Conservation (phyloP, 805 yeast species). For the Kodamaea jinghongensis region DNA sequence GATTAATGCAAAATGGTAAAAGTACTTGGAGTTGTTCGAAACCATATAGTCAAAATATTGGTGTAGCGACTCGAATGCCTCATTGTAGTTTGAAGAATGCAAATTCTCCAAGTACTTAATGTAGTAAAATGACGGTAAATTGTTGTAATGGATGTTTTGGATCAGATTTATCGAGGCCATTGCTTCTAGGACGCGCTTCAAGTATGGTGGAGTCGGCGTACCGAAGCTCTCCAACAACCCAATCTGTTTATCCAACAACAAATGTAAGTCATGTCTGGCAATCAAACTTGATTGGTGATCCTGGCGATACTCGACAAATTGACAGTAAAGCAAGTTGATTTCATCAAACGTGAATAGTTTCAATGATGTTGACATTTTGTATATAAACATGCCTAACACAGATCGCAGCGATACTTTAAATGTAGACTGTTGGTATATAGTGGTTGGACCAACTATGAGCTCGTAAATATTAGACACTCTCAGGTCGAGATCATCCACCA, state of each 20-base stretch:
- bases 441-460: constrained; percentile 13
- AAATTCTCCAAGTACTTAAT: constrained; percentile 60
- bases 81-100: constrained; percentile 59
- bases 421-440: constrained; percentile 6
- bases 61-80: constrained; percentile 48
- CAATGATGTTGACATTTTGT: constrained; percentile 36
- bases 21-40: constrained; percentile 57
- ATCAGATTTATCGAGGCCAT: constrained; percentile 45
- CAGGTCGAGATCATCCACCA: constrained; percentile 47
- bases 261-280: constrained; percentile 51
- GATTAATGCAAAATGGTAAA: constrained; percentile 74
- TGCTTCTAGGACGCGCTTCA: constrained; percentile 39
- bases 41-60: constrained; percentile 76
- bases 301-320: constrained; percentile 36
- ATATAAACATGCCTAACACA: constrained; percentile 43
- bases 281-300: constrained; percentile 30
- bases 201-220: constrained; percentile 44
- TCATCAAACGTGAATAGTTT: constrained; percentile 49
- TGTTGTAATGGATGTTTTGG: constrained; percentile 29
- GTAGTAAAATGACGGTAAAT: constrained; percentile 46
- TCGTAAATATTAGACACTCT: constrained; percentile 19
- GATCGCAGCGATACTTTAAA: constrained; percentile 22
- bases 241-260: constrained; percentile 53
- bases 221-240: constrained; percentile 51
- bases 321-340: constrained; percentile 31